These are phyloP conservation scores for Multifurca ochricompacta DNA, from an alignment of 768 basidiomycete genomes.

Conservation along the genomic window DNA sequence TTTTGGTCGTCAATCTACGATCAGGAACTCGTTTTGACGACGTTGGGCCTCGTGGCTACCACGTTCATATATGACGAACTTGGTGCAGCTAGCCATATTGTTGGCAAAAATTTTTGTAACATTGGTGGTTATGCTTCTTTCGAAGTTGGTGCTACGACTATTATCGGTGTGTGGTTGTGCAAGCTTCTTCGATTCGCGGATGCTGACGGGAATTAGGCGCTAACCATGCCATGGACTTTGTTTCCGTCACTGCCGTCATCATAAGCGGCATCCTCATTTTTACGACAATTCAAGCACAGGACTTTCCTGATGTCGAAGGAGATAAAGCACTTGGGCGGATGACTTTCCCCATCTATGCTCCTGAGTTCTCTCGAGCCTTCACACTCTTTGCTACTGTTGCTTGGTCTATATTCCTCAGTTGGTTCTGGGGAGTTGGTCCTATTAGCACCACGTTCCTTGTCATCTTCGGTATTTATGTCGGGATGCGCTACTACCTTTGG, in stretches of 20 bases:
- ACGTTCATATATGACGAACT: constrained; percentile 22
- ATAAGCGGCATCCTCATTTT: constrained; percentile 22
- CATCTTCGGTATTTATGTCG: constrained; percentile 20
- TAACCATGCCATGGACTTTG: constrained; percentile 16
- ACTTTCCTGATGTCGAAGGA: constrained; percentile 25
- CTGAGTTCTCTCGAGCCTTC: constrained; percentile 20
- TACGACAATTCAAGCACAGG: constrained; percentile 25
- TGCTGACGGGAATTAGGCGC: constrained; percentile 15
- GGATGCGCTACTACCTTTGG: constrained; percentile 20
- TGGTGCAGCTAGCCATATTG: constrained; percentile 13
- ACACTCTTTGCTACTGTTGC: constrained; percentile 21
- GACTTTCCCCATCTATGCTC: constrained; percentile 24
- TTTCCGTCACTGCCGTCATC: constrained; percentile 21
- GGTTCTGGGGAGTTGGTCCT: constrained; percentile 22
- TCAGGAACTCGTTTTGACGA: constrained; percentile 15
- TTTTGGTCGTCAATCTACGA: constrained; percentile 14
- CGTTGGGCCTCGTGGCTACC: constrained; percentile 20
- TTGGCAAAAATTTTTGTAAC: constrained; percentile 23
- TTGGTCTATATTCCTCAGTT: constrained; percentile 22
- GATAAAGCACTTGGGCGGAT: constrained; percentile 21
- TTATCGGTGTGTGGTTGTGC: constrained; percentile 16
- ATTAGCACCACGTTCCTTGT: constrained; percentile 14
- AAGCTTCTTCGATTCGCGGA: constrained; percentile 3
- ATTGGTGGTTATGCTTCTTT: constrained; percentile 22
- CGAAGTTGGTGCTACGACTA: constrained; percentile 21